Evolutionary conservation across 139 green algal species (phyloP).

Genomic region (Micractinium sp.): DNA sequence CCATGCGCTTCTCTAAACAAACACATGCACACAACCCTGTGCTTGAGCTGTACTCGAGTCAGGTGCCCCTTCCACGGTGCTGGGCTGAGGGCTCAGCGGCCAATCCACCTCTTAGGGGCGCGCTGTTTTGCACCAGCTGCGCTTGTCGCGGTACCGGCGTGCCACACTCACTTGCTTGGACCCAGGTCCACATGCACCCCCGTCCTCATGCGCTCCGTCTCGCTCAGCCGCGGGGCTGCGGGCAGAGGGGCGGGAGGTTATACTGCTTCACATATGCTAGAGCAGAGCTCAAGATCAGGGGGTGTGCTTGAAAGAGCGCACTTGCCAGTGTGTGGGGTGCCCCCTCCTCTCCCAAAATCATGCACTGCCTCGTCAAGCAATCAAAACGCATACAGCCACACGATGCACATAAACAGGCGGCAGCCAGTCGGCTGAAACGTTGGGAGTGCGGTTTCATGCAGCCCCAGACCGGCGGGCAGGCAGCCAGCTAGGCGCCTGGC

Average conservation of each 20-base stretch:
- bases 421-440: too few species aligned
- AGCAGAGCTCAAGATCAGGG: neutral
- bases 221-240: slow-evolving; percentile 3
- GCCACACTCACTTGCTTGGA: slow-evolving; percentile 25
- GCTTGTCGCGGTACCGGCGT: too few species aligned
- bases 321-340: too few species aligned
- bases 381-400: neutral
- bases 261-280: neutral
- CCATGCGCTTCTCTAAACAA: too few species aligned
- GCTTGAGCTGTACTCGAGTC: too few species aligned
- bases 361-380: neutral
- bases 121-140: neutral
- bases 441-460: too few species aligned
- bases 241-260: neutral
- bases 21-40: too few species aligned
- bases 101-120: neutral
- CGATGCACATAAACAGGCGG: too few species aligned
- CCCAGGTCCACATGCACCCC: slow-evolving; percentile 32
- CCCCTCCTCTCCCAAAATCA: too few species aligned
- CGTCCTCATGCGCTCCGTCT: slow-evolving; percentile 9
- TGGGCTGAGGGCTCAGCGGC: too few species aligned
- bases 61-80: too few species aligned
- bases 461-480: too few species aligned
- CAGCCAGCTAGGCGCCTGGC: neutral
- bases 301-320: neutral